Evolutionary conservation across 140 eudicot genomes (phyloP).

Genomic region (Anethum foeniculum): DNA sequence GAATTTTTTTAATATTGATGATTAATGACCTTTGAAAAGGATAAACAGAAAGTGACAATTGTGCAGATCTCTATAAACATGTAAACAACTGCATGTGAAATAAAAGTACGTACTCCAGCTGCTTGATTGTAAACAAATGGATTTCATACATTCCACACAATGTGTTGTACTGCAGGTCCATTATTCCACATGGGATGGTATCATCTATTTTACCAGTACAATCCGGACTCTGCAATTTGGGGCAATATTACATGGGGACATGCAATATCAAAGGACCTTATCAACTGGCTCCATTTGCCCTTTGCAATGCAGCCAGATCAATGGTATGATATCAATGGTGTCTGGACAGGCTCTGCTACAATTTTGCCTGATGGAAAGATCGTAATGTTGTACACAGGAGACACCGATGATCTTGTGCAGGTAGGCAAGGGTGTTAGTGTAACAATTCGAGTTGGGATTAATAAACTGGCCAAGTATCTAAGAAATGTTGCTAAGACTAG

Average conservation of each 20-base stretch:
- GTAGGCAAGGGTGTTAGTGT: neutral
- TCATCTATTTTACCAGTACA: slow-evolving; percentile 84
- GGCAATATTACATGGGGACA: slow-evolving; percentile 97
- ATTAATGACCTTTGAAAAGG: no score
- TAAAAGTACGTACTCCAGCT: neutral
- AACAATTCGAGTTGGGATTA: neutral
- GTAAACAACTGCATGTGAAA: slow-evolving; percentile 1
- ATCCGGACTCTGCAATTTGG: slow-evolving; percentile 89
- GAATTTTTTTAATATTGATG: no score
- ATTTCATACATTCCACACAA: neutral
- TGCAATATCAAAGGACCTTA: slow-evolving; percentile 65
- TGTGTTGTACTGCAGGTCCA: slow-evolving; percentile 50
- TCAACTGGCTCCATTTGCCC: slow-evolving; percentile 71
- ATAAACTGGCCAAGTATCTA: neutral
- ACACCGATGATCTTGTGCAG: slow-evolving; percentile 51
- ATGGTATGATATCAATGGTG: slow-evolving; percentile 82
- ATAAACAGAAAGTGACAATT: neutral
- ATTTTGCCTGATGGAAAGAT: slow-evolving; percentile 68
- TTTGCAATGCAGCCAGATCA: slow-evolving; percentile 73
- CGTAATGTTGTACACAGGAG: slow-evolving; percentile 71
- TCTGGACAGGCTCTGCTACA: slow-evolving; percentile 91
- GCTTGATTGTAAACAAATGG: neutral
- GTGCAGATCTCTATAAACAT: neutral
- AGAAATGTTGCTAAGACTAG: neutral
- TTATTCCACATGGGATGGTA: slow-evolving; percentile 82